Evolutionary conservation across 106 monocot genomes (phyloP), one percentile per base, ranked within the genome.

Genomic region (Narthecium ossifragum): DNA sequence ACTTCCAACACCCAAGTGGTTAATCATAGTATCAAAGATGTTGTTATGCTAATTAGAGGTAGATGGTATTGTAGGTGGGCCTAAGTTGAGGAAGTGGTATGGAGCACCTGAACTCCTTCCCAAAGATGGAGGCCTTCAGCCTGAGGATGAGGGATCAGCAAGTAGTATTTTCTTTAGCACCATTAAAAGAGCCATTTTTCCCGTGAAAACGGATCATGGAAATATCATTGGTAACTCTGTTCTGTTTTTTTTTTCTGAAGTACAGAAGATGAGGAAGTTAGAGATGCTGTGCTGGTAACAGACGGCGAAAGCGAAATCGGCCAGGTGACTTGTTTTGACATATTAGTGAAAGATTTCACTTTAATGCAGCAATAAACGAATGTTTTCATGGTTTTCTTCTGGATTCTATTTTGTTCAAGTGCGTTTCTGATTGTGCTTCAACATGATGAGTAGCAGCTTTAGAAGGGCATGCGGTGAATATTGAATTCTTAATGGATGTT

Each of bases 1-100:
- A 3, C 3, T 23, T 21, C n/a, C 2, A 4, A 13, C 11, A 20
- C 33, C 31, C 33, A 17, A 43, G 6, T 43, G 43, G 12, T 43
- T 43, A 43, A 43, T 27, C 18, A 34, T 56, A 29, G 14, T 55
- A 14, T 18, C 4, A 13, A 18, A 17, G 15, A 1, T 30, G 13
- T 3, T 10, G 1, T 12, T 56, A 14, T 24, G n/a, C 33, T 2
- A 27, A 3, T 20, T 12, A 27, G 17, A 41, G 38, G 3, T 20
- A 23, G 36, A 28, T 45, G 10, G 57, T 67, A 74, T 13, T 68
- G 46, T 60, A 94, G 89, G 94, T 57, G 94, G 94, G 5, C 94
- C 94, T 49, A 96, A 96, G 70, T 59, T 96, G 75, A 80, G 94
- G 70, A 90, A 71, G 61, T 96, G 94, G 94, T 96, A 96, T 64